Base-by-base conservation (phyloP, 441 rosid genomes). In the Theobroma grandiflorum region DNA sequence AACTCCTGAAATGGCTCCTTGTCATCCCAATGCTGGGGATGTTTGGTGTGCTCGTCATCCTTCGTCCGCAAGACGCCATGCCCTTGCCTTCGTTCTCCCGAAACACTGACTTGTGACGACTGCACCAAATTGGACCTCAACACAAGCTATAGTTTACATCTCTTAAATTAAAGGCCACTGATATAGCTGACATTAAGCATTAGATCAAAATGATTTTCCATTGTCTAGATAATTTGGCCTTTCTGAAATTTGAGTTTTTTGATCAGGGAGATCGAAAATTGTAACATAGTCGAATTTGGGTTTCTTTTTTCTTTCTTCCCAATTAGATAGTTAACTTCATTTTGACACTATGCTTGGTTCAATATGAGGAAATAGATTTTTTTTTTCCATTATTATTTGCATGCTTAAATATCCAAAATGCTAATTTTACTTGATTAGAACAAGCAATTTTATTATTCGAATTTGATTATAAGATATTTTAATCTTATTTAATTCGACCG, bases 1-100 rank as follows among this genome's bases (percentile, higher is more conserved):
- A 90, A 87, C 91, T 97, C 70, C 95, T 95, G 47, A 97, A 97
- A 86, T 97, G 99, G 99, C 96, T 95, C 57, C 93, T 97, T 31
- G 96, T 95, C 76, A 92, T 95, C 70, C 99, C 99, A 22, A 97
- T 95, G 99, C 95, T 97, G 14, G 99, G 97, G 20, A 94, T 97
- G 99, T 93, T 97, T 53, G 91, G 89, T 64, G 88, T 95, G 66
- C 95, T 97, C 12, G 94, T 91, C 83, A 90, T 97, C 87, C 92
- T 95, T 76, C 92, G 95, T 40, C 99, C 99, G 1, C 99, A 92
- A 83, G 99, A 95, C 78, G 95, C 95, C 45, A 72, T 87, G 87
- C 99, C 99, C 20, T 88, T 95, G 82, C 99, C 99, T 0, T 97
- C 99, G 0, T 97, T 95, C 85, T 93, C 98, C 11, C 90, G 99